These are phyloP conservation scores for Galerina marginata DNA, from an alignment of 768 basidiomycete species.

Conservation along the genomic window DNA sequence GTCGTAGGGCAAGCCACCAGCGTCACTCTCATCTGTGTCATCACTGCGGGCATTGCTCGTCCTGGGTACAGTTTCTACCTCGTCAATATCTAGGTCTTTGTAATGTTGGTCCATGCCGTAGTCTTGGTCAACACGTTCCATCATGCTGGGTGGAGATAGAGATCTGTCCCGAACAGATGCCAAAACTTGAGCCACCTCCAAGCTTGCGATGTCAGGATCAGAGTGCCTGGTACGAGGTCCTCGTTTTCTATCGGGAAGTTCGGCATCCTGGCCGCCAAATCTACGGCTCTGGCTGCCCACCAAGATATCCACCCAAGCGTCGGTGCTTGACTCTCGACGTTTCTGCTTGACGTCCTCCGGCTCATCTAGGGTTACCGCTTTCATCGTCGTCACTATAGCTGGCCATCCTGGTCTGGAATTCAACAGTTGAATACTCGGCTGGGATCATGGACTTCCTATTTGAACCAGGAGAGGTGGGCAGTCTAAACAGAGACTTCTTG, in stretches of 20 bases:
- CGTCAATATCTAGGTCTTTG: conserved; percentile 55
- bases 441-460: conserved; percentile 58
- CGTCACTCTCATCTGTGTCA: conserved; percentile 32
- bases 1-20: conserved; percentile 31
- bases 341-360: conserved; percentile 49
- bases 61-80: conserved; percentile 53
- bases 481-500: conserved; percentile 62
- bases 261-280: conserved; percentile 60
- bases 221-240: conserved; percentile 32
- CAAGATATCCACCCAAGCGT: conserved; percentile 89
- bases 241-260: conserved; percentile 37
- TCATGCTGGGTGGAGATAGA: conserved; percentile 39
- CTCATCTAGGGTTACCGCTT: conserved; percentile 38
- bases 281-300: conserved; percentile 63
- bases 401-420: conserved; percentile 83
- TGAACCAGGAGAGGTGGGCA: conserved; percentile 60
- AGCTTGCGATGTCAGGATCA: conserved; percentile 75
- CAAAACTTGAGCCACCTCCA: conserved; percentile 75
- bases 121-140: conserved; percentile 42
- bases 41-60: conserved; percentile 33
- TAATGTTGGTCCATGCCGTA: conserved; percentile 40
- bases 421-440: conserved; percentile 80
- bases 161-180: conserved; percentile 56
- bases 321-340: conserved; percentile 59
- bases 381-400: conserved; percentile 60